Percentiles rank a stretch among this genome's conserved stretches.
Evolutionary conservation across 208 protist genomes (phyloP).

Genomic region (Leishmania martiniquensis): DNA sequence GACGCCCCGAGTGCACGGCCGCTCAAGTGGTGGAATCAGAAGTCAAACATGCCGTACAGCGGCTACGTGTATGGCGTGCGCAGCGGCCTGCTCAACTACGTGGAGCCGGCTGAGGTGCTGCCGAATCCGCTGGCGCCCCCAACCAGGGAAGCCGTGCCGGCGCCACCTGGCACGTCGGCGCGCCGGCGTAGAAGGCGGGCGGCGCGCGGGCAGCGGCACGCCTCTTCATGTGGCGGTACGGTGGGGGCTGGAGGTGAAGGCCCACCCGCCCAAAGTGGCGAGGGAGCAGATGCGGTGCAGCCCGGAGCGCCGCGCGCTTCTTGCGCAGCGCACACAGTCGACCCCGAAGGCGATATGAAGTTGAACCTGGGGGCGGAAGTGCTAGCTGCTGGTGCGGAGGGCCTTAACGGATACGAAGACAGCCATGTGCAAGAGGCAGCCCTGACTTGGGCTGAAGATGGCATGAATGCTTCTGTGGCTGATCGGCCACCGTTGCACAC

Average conservation of each 20-base stretch:
- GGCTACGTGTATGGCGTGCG: constrained; percentile 84
- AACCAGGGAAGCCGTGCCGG: background rate
- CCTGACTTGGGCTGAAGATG: constrained; percentile 17
- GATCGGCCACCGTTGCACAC: constrained; percentile 30
- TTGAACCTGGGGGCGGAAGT: constrained; percentile 9
- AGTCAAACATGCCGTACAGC: constrained; percentile 90
- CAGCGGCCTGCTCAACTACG: constrained; percentile 61
- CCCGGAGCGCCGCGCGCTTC: background rate
- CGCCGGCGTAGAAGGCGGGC: constrained; percentile 4
- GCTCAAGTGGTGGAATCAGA: constrained; percentile 91
- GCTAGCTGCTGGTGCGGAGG: constrained; percentile 9
- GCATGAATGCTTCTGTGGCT: constrained; percentile 7
- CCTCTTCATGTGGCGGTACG: background rate
- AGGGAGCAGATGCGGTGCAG: background rate
- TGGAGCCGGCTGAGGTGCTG: constrained; percentile 57
- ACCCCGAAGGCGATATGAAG: background rate
- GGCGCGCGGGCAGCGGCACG: background rate
- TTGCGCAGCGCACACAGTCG: background rate
- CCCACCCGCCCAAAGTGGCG: background rate
- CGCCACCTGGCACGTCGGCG: constrained; percentile 2
- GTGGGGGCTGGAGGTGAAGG: background rate
- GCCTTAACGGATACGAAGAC: constrained; percentile 13
- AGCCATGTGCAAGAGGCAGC: constrained; percentile 4
- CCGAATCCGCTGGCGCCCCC: constrained; percentile 65
- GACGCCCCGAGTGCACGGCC: constrained; percentile 79